These are phyloP conservation scores for Talaromyces marneffei DNA, from an alignment of 2,329 filamentous ascomycete genomes.

Conservation along the genomic window DNA sequence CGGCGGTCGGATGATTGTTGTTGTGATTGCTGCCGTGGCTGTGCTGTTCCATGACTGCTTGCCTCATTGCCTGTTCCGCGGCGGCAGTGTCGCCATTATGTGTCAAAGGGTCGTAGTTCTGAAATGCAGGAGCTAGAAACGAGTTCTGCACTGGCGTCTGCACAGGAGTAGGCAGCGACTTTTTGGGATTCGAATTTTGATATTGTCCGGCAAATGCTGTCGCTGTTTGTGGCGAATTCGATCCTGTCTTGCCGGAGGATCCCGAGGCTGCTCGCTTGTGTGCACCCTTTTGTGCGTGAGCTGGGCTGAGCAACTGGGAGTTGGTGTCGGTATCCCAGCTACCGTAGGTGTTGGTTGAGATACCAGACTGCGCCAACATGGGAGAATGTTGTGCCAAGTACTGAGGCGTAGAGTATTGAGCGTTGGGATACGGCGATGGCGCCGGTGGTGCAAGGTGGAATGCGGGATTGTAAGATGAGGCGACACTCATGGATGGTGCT, in stretches of 20 bases:
- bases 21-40: slow-evolving; percentile 23
- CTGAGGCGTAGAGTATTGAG: slow-evolving; percentile 16
- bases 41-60: slow-evolving; percentile 48
- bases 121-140: slow-evolving; percentile 44
- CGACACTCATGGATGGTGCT: slow-evolving; percentile 35
- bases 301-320: slow-evolving; percentile 32
- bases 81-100: slow-evolving; percentile 40
- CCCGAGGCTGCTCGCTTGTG: slow-evolving; percentile 40
- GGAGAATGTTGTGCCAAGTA: slow-evolving; percentile 22
- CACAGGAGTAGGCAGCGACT: slow-evolving; percentile 51
- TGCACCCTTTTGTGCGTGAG: slow-evolving; percentile 24
- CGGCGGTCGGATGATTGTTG: slow-evolving; percentile 31
- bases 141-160: slow-evolving; percentile 50
- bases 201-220: slow-evolving; percentile 31
- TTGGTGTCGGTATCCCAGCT: slow-evolving; percentile 30
- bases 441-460: slow-evolving; percentile 29
- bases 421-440: slow-evolving; percentile 27
- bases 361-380: slow-evolving; percentile 38
- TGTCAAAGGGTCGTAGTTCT: slow-evolving; percentile 40
- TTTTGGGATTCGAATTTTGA: slow-evolving; percentile 37
- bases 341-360: slow-evolving; percentile 28
- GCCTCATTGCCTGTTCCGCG: slow-evolving; percentile 57
- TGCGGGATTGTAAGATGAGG: slow-evolving; percentile 34
- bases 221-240: slow-evolving; percentile 40
- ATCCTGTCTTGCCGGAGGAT: slow-evolving; percentile 36